Base-by-base conservation (phyloP, 179 eudicot species). In the Nepenthes alata region DNA sequence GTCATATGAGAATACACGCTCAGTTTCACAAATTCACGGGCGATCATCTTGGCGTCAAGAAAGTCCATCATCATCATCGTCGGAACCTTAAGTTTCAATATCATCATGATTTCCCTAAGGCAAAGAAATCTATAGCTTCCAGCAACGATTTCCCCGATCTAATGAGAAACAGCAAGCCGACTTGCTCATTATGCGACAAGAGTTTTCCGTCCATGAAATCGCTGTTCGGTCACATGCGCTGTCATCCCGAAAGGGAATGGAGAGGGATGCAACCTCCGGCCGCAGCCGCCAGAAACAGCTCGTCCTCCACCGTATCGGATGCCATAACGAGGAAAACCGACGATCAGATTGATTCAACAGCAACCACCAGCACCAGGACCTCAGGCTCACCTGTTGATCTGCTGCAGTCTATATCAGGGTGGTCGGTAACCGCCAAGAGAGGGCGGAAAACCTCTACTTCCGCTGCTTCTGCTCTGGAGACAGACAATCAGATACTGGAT, bases 191-290 rank as follows among this genome's bases (percentile, higher is more conserved):
- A 34, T 63, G 67, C 38, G 2, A 5, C 49, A 63, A 63, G 51
- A 7, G 3, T 0, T 68, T 68, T 36, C 47, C 9, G 25, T 45
- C 71, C 35, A 2, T 4, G 8, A 68, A 68, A 41, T 36, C 66
- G 5, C 34, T 68, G 66, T 68, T 34, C 12, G 71, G 71, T 8
- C 71, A 68, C 66, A 61, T 68, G 71, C 41, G 66, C 35, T 55
- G 61, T 9, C 71, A 68, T 49, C 66, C 71, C 14, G 71, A 61
- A 1, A 55, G 71, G 6, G 44, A 4, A 7, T 68, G 59, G 54
- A 51, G 71, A 55, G 71, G 71, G 9, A 68, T 68, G 71, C 49
- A 2, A 1, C 64, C 56, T 6, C 66, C 66, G 3, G n/a, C 55
- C 16, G 4, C 35, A 5, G 53, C 57, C 36, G 3, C 35, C 36